Evolutionary conservation across 768 basidiomycete species (phyloP).

Genomic region (Tylopilus intermedius): DNA sequence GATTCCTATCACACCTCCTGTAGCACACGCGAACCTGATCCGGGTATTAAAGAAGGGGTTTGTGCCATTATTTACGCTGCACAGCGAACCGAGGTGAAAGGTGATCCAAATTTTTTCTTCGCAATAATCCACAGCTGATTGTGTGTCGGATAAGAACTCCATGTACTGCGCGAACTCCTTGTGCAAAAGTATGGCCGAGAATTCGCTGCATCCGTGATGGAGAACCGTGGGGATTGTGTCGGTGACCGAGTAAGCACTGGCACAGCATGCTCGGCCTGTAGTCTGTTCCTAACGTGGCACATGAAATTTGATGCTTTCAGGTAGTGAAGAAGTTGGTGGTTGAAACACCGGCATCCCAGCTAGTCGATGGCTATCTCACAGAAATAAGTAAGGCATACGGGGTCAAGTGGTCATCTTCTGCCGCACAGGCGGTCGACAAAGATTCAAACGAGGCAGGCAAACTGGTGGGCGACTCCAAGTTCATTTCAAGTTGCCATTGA

Average conservation of each 20-base stretch:
- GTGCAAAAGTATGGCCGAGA: constrained; percentile 96
- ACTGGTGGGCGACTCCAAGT: constrained; percentile 33
- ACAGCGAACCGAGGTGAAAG: constrained; percentile 86
- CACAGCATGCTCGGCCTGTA: neutral
- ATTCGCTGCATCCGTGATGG: constrained; percentile 80
- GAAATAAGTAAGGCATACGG: constrained; percentile 90
- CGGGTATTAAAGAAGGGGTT: constrained; percentile 81
- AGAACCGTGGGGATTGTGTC: constrained; percentile 77
- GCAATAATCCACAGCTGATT: neutral
- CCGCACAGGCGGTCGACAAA: constrained; percentile 12
- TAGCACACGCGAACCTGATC: constrained; percentile 81
- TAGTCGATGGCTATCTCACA: constrained; percentile 83
- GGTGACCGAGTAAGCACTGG: constrained; percentile 77
- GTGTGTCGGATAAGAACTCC: constrained; percentile 56
- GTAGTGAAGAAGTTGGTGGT: constrained; percentile 69
- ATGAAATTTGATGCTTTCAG: constrained; percentile 34
- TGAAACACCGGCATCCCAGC: constrained; percentile 61
- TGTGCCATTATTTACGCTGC: constrained; percentile 87
- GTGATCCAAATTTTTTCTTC: constrained; percentile 30
- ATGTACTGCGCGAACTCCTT: constrained; percentile 85
- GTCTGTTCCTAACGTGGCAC: neutral
- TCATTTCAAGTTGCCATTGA: neutral
- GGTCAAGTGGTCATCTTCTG: constrained; percentile 56
- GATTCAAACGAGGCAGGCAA: constrained; percentile 27
- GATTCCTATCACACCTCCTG: constrained; percentile 8